Evolutionary conservation across 2,329 filamentous ascomycete genomes (phyloP), one percentile per base, ranked within the genome.

Genomic region (Fusarium verrucosum): DNA sequence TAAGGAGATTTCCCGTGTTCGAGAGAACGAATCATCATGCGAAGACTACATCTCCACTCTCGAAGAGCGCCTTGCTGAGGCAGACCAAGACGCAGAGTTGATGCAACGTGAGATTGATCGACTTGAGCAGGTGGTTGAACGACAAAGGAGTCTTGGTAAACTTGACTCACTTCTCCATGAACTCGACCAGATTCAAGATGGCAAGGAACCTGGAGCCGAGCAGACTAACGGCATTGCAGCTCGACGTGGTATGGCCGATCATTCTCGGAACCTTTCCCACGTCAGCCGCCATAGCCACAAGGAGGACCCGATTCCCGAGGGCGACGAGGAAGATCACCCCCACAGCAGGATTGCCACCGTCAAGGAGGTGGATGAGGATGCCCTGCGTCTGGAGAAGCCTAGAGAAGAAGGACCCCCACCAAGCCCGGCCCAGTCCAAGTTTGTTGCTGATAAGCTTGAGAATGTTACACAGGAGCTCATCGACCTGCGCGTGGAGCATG

Each of bases 31-130:
- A 79, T 86, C 89, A 5, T 90, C 90, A 35, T 93, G 89, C 68
- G 95, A 99, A 76, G 95, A 98, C 67, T 99, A 99, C 76, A 98
- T 99, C 50, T 96, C 94, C 1, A 98, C 94, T 0, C 82, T 99
- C 11, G 95, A 99, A 75, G 95, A 98, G 79, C 90, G 94, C 20
- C 85, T 99, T 10, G 95, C 95, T 1, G 95, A 99, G 77, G 90
- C 94, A 4, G 95, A 99, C 72, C 94, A 98, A 76, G 95, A 99
- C 74, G 88, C 92, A 65, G 95, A 98, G 75, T 81, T 97, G 60
- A 97, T 99, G 94, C 93, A 97, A 76, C 92, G 94, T 32, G 95
- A 99, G 73, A 92, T 99, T 64, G 92, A 97, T 72, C 88, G 94
- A 30, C 83, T 99, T 13, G 95, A 98, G 77, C 92, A 97, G 76